These are phyloP conservation scores for Linum lewisii DNA, from an alignment of 345 rosid genomes.

Conservation along the genomic window DNA sequence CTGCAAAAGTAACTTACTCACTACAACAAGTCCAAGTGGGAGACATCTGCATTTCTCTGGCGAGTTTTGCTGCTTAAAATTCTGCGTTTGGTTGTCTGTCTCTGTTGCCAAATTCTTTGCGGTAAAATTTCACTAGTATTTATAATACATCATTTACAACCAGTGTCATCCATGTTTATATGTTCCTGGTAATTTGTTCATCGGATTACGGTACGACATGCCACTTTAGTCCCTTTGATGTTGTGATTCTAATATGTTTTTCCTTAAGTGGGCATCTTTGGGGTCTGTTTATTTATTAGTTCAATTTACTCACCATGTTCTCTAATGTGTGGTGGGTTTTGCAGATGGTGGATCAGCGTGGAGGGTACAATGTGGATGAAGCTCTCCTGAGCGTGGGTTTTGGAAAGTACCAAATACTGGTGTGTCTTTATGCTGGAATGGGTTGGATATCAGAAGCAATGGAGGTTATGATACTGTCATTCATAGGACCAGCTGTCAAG, in stretches of 20 bases:
- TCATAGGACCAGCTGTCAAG: slow-evolving; percentile 75
- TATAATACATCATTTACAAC: no score
- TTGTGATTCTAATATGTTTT: not conserved
- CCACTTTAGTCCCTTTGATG: not conserved
- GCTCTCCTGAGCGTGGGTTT: slow-evolving; percentile 73
- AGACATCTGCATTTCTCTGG: not conserved
- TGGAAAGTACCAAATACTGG: slow-evolving; percentile 63
- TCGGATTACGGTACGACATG: no score
- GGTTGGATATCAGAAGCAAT: slow-evolving; percentile 90
- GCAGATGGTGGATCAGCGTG: slow-evolving; percentile 33
- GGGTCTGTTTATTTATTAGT: not conserved
- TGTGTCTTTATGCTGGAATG: slow-evolving; percentile 86
- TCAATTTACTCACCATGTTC: no score
- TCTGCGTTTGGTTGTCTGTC: not conserved
- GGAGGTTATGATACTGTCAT: slow-evolving; percentile 96
- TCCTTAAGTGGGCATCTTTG: no score
- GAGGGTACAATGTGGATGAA: slow-evolving; percentile 62
- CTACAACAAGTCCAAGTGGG: not conserved
- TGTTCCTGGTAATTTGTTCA: no score
- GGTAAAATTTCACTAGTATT: not conserved
- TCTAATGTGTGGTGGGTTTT: not conserved
- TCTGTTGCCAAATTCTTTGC: no score
- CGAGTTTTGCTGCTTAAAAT: not conserved
- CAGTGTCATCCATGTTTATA: no score
- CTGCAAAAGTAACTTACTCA: not conserved